phyloP scores from a whole-genome alignment of 768 basidiomycete species.

The Mycena pura region DNA sequence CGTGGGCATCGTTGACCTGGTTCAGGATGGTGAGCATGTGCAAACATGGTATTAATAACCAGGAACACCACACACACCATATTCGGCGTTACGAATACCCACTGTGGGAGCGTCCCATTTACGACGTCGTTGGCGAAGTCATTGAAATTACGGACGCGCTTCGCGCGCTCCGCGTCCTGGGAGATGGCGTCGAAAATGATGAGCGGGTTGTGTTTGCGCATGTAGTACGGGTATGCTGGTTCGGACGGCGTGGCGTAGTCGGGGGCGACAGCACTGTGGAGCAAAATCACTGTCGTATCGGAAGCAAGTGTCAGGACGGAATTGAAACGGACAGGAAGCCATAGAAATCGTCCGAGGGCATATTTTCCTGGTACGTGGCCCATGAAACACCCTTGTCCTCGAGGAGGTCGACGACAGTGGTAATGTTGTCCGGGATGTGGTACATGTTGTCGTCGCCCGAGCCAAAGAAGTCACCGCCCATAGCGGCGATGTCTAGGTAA shows the following conservation, averaged over 20 bases:
- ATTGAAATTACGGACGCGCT: conserved; percentile 64
- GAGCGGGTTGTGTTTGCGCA: conserved; percentile 63
- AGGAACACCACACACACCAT: conserved; percentile 33
- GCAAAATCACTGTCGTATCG: no score
- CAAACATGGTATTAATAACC: neutral
- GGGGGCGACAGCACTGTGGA: conserved; percentile 40
- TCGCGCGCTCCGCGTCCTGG: conserved; percentile 45
- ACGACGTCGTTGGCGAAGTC: conserved; percentile 62
- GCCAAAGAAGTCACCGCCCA: conserved; percentile 62
- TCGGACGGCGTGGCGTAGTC: conserved; percentile 46
- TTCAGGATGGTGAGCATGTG: neutral
- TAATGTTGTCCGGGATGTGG: conserved; percentile 53
- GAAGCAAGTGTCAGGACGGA: conserved; percentile 29
- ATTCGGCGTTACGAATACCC: conserved; percentile 70
- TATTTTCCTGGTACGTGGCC: conserved; percentile 68
- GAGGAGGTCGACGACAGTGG: conserved; percentile 65
- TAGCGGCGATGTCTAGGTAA: conserved; percentile 42
- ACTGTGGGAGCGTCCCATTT: conserved; percentile 58
- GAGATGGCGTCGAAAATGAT: conserved; percentile 60
- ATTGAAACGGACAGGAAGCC: conserved; percentile 42
- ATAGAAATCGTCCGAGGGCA: conserved; percentile 56
- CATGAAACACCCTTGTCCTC: conserved; percentile 64
- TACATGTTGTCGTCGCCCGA: conserved; percentile 48
- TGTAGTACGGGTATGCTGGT: conserved; percentile 55
- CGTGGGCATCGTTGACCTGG: conserved; percentile 62